Percentiles rank a stretch among this genome's conserved stretches.
Conservation (phyloP, 106 monocot species). For the Chionographis japonica region DNA sequence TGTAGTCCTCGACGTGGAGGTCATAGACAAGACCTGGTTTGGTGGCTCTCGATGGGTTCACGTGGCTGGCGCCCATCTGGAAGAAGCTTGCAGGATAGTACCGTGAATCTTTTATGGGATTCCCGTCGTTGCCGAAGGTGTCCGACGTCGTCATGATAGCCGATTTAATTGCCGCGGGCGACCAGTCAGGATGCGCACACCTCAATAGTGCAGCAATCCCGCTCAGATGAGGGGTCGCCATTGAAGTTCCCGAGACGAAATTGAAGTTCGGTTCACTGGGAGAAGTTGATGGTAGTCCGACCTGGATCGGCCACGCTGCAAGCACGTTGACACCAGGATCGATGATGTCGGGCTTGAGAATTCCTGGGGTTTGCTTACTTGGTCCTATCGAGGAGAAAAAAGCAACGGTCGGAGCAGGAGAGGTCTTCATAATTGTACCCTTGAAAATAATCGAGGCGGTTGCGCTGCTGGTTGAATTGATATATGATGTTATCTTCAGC, state of each 20-base stretch:
- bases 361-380: not conserved
- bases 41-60: constrained; percentile 1
- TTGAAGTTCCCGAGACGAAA: constrained; percentile 4
- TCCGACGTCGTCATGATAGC: constrained; percentile 5
- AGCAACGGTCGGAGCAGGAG: not conserved
- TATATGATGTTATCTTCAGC: not conserved
- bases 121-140: not conserved
- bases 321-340: constrained; percentile 9
- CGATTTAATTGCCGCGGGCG: not conserved
- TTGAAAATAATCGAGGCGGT: constrained; percentile 5
- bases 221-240: constrained; percentile 6
- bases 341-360: constrained; percentile 10
- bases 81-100: not conserved
- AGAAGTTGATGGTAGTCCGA: not conserved
- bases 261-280: not conserved
- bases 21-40: constrained; percentile 2
- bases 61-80: not conserved
- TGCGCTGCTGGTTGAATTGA: not conserved
- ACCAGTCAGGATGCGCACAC: constrained; percentile 1
- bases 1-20: not conserved
- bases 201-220: constrained; percentile 1
- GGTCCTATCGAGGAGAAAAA: constrained; percentile 6
- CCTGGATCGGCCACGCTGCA: not conserved
- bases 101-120: not conserved
- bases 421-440: not conserved